phyloP scores from a whole-genome alignment of 192 early-diverging fungal genomes.

The Diversispora epigaea region DNA sequence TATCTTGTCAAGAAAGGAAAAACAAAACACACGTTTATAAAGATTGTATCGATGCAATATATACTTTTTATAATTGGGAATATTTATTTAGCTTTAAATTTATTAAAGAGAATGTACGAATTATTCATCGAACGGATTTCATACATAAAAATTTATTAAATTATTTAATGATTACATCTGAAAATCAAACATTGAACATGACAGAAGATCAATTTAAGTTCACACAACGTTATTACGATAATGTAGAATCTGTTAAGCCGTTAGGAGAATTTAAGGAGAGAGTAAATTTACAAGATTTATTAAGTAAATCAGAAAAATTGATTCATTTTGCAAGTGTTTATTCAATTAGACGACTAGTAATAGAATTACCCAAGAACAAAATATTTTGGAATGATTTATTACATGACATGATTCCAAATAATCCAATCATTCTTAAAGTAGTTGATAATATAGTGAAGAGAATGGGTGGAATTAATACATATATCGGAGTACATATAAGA shows the following conservation, averaged over 20 bases:
- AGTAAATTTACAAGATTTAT: constrained; percentile 40
- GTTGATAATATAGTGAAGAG: constrained; percentile 45
- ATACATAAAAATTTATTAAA: neutral
- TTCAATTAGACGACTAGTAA: constrained; percentile 47
- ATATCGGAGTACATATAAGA: constrained; percentile 54
- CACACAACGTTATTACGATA: neutral
- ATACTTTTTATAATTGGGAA: constrained; percentile 24
- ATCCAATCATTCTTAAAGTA: constrained; percentile 46
- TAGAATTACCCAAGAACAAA: constrained; percentile 46
- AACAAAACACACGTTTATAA: neutral
- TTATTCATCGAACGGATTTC: constrained; percentile 10
- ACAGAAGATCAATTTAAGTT: neutral
- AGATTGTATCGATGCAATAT: neutral
- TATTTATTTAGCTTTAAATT: constrained; percentile 12
- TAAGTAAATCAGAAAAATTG: constrained; percentile 36
- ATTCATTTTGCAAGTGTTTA: constrained; percentile 58
- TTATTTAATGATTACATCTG: neutral
- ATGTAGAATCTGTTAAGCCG: neutral
- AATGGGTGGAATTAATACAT: constrained; percentile 48
- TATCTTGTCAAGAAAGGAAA: neutral
- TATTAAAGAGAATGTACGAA: neutral
- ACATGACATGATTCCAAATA: constrained; percentile 48
- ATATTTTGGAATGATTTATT: constrained; percentile 42
- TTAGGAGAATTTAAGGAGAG: constrained; percentile 41
- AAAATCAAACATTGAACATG: neutral